Evolutionary conservation across 345 rosid genomes (phyloP).

Genomic region (Gynandropsis gynandra): DNA sequence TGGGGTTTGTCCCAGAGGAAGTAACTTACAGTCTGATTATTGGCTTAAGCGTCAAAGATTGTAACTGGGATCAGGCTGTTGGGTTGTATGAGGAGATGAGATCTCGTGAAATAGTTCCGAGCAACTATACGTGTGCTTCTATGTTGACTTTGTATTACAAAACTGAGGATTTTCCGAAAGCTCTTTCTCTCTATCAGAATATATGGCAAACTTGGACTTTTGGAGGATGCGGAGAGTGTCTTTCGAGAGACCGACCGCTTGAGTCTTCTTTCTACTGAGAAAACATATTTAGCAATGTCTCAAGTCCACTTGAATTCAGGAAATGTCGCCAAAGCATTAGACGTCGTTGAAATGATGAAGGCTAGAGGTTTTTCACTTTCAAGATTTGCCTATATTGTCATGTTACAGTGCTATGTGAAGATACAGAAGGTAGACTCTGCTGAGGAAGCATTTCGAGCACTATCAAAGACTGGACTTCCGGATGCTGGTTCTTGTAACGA

Average conservation of each 20-base stretch:
- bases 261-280: slow-evolving; percentile 65
- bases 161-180: slow-evolving; percentile 64
- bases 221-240: slow-evolving; percentile 63
- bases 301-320: slow-evolving; percentile 69
- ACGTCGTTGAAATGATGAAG: slow-evolving; percentile 58
- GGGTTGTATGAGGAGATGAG: slow-evolving; percentile 67
- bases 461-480: slow-evolving; percentile 60
- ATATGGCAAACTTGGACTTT: slow-evolving; percentile 81
- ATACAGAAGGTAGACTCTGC: slow-evolving; percentile 58
- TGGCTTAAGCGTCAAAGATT: slow-evolving; percentile 38
- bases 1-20: slow-evolving; percentile 71
- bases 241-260: slow-evolving; percentile 56
- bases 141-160: slow-evolving; percentile 76
- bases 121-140: slow-evolving; percentile 89
- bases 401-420: slow-evolving; percentile 67
- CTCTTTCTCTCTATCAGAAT: slow-evolving; percentile 84
- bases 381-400: slow-evolving; percentile 72
- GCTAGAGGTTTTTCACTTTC: slow-evolving; percentile 57
- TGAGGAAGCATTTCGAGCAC: slow-evolving; percentile 59
- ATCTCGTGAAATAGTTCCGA: slow-evolving; percentile 56
- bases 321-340: slow-evolving; percentile 57
- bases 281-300: slow-evolving; percentile 88
- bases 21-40: slow-evolving; percentile 71
- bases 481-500: slow-evolving; percentile 77
- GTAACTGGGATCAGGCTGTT: slow-evolving; percentile 52